Conservation (phyloP, 768 basidiomycete genomes). For the Floccularia luteovirens region DNA sequence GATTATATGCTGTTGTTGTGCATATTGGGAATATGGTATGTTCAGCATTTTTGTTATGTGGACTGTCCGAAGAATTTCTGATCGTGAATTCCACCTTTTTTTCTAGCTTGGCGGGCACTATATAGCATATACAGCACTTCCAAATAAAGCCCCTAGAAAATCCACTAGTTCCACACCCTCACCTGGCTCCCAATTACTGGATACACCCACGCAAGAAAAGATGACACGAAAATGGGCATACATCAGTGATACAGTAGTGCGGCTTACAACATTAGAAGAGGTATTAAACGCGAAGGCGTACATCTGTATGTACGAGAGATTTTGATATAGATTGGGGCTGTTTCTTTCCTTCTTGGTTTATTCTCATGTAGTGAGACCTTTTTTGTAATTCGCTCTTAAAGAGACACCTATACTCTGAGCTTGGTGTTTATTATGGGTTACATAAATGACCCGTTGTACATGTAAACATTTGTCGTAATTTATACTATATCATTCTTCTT, state of each 20-base stretch:
- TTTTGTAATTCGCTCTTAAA: too few relatives aligned
- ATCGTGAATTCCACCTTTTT: constrained; percentile 8
- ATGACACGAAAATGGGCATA: constrained; percentile 78
- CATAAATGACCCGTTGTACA: too few relatives aligned
- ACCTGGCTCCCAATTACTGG: constrained; percentile 6
- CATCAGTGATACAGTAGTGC: constrained; percentile 86
- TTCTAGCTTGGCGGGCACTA: constrained; percentile 83
- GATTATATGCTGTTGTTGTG: constrained; percentile 76
- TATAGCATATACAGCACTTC: constrained; percentile 76
- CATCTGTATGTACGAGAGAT: constrained; percentile 86
- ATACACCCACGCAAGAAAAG: constrained; percentile 14
- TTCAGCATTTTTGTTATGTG: constrained; percentile 7
- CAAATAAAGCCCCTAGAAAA: constrained; percentile 19
- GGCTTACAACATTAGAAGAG: constrained; percentile 75
- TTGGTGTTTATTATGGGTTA: too few relatives aligned
- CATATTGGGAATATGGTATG: constrained; percentile 84
- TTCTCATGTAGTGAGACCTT: too few relatives aligned
- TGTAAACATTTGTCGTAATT: too few relatives aligned
- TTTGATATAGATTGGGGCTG: constrained; percentile 23
- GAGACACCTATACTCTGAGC: too few relatives aligned
- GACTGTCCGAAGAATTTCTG: constrained; percentile 1
- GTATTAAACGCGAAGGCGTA: constrained; percentile 90
- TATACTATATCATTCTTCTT: too few relatives aligned
- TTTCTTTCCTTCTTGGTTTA: background rate
- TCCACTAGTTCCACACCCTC: constrained; percentile 3